These are phyloP conservation scores for Dactylellina cionopaga DNA, from an alignment of 2,329 filamentous ascomycete species.

Conservation along the genomic window DNA sequence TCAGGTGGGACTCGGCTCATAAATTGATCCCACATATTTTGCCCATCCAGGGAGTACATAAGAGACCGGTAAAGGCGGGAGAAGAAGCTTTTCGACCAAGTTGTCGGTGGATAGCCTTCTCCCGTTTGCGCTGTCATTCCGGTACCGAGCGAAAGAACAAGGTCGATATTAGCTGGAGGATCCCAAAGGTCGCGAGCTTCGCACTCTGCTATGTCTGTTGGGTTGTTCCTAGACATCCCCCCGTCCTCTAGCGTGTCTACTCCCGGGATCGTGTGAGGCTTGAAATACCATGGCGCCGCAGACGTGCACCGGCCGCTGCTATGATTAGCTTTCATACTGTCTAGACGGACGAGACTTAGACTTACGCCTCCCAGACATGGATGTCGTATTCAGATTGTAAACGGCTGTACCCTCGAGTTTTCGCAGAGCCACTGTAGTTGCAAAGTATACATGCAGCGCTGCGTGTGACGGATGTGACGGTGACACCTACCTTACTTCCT, in stretches of 20 bases:
- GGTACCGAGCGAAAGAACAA: slow-evolving; percentile 6
- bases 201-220: slow-evolving; percentile 10
- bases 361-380: slow-evolving; percentile 10
- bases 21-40: slow-evolving; percentile 21
- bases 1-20: slow-evolving; percentile 10
- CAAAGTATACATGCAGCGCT: slow-evolving; percentile 8
- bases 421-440: slow-evolving; percentile 3
- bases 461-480: background rate
- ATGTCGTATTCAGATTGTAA: background rate
- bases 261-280: slow-evolving; percentile 6
- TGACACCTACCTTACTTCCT: slow-evolving; percentile 1
- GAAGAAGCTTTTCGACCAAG: slow-evolving; percentile 6
- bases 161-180: background rate
- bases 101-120: background rate
- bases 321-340: background rate
- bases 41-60: slow-evolving; percentile 10
- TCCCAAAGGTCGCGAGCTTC: slow-evolving; percentile 9
- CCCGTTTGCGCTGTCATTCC: background rate
- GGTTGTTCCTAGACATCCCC: slow-evolving; percentile 12
- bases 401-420: background rate
- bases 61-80: background rate
- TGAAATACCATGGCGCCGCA: slow-evolving; percentile 17
- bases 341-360: background rate
- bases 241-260: slow-evolving; percentile 11
- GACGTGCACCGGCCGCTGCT: slow-evolving; percentile 10